Evolutionary conservation across 805 yeast genomes (phyloP).

Genomic region (Wickerhamomyces chambardii): DNA sequence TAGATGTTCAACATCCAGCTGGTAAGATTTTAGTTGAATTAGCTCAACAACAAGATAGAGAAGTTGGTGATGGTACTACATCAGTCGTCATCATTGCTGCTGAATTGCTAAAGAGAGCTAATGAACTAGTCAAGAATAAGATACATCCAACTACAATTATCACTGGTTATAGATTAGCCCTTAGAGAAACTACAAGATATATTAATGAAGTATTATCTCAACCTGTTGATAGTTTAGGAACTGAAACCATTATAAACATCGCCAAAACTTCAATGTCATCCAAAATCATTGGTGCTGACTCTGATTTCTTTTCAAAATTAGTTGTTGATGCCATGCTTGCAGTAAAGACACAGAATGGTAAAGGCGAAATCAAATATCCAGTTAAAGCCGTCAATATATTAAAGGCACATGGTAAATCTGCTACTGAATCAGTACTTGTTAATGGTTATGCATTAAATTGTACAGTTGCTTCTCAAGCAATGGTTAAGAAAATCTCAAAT

Average conservation of each 20-base stretch:
- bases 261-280: conserved; percentile 98
- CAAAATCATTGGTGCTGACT: conserved; percentile 90
- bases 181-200: conserved; percentile 79
- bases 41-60: conserved; percentile 98
- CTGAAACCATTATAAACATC: conserved; percentile 78
- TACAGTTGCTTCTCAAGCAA: conserved; percentile 96
- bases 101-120: conserved; percentile 86
- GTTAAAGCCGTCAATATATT: conserved; percentile 94
- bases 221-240: conserved; percentile 65
- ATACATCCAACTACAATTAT: conserved; percentile 98
- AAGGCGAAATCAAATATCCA: conserved; percentile 89
- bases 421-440: conserved; percentile 77
- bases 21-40: conserved; percentile 94
- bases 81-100: conserved; percentile 95
- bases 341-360: conserved; percentile 80
- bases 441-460: conserved; percentile 95
- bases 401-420: conserved; percentile 94
- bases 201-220: conserved; percentile 78
- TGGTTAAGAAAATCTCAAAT: conserved; percentile 58
- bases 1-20: conserved; percentile 98
- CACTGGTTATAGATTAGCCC: conserved; percentile 90
- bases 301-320: conserved; percentile 81
- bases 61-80: conserved; percentile 98
- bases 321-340: conserved; percentile 95
- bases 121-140: conserved; percentile 85